phyloP scores from a whole-genome alignment of 495 filamentous ascomycete species.

The Penicillium bialowiezense region DNA sequence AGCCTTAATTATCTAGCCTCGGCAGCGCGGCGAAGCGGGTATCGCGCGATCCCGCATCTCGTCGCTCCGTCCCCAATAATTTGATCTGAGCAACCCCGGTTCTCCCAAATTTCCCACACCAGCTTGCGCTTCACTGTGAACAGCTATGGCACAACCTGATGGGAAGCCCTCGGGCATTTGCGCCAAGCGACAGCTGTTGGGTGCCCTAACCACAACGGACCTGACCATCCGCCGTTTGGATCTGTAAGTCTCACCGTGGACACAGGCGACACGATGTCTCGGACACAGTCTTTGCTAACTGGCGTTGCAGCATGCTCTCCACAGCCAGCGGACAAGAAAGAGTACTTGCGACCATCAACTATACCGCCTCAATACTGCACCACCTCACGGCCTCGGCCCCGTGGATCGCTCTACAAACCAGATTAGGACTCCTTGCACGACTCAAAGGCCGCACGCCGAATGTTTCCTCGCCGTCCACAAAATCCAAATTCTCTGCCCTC shows the following conservation, averaged over 20 bases:
- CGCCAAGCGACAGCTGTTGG: constrained; percentile 27
- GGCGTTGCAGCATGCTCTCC: constrained; percentile 28
- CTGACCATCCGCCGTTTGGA: constrained; percentile 34
- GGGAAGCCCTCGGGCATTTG: constrained; percentile 6
- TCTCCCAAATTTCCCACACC: too few relatives aligned
- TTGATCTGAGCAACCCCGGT: too few relatives aligned
- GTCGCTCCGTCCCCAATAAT: too few relatives aligned
- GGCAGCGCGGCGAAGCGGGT: too few relatives aligned
- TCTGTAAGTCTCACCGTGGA: constrained; percentile 23
- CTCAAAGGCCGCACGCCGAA: constrained; percentile 22
- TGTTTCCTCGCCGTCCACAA: constrained; percentile 25
- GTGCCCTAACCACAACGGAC: constrained; percentile 33
- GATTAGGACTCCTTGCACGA: constrained; percentile 36
- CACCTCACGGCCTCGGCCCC: constrained; percentile 39
- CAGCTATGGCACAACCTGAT: too few relatives aligned
- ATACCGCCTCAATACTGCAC: constrained; percentile 39
- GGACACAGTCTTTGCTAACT: constrained; percentile 1
- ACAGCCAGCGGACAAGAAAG: constrained; percentile 35
- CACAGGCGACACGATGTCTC: too few relatives aligned
- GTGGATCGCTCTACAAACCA: constrained; percentile 34
- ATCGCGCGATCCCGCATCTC: too few relatives aligned
- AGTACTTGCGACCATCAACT: constrained; percentile 36
- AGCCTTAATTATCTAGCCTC: too few relatives aligned
- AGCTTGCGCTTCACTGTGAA: too few relatives aligned
- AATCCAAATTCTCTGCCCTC: constrained; percentile 47